Evolutionary conservation across 2,329 filamentous ascomycete genomes (phyloP).

Genomic region (Proliferodiscus dingleyae): DNA sequence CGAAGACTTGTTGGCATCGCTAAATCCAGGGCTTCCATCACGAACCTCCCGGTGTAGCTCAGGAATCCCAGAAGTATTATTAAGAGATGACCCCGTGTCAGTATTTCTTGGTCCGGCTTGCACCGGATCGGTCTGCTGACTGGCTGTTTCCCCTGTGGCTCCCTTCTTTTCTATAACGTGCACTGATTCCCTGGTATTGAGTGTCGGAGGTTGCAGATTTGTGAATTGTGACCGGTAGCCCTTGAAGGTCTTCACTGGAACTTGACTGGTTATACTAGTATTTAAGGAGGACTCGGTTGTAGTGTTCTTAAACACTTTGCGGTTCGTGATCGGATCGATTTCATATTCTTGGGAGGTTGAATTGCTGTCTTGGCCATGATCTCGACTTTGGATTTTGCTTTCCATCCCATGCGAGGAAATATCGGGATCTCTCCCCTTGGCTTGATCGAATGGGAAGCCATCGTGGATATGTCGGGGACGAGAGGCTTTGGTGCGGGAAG

Average conservation of each 20-base stretch:
- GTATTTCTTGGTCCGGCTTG: too few species aligned
- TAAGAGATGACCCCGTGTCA: too few species aligned
- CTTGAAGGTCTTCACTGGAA: constrained; percentile 31
- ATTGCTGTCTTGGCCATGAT: background rate
- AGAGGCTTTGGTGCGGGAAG: background rate
- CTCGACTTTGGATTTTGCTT: too few species aligned
- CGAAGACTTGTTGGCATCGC: constrained; percentile 9
- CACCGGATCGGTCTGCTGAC: too few species aligned
- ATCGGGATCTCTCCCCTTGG: background rate
- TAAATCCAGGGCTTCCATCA: constrained; percentile 35
- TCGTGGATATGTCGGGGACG: too few species aligned
- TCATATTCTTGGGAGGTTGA: constrained; percentile 28
- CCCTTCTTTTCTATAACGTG: too few species aligned
- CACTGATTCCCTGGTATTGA: background rate
- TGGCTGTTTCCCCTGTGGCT: too few species aligned
- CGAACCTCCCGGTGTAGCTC: constrained; percentile 11
- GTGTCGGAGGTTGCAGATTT: constrained; percentile 23
- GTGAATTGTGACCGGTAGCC: constrained; percentile 34
- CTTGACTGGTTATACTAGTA: constrained; percentile 12
- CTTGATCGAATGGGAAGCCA: background rate
- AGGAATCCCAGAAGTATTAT: too few species aligned
- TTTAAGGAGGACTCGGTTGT: background rate
- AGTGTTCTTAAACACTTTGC: constrained; percentile 36
- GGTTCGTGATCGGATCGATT: constrained; percentile 58
- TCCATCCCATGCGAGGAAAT: background rate